These are phyloP conservation scores for Betula pendula DNA, from an alignment of 306 rosid genomes.

Conservation along the genomic window DNA sequence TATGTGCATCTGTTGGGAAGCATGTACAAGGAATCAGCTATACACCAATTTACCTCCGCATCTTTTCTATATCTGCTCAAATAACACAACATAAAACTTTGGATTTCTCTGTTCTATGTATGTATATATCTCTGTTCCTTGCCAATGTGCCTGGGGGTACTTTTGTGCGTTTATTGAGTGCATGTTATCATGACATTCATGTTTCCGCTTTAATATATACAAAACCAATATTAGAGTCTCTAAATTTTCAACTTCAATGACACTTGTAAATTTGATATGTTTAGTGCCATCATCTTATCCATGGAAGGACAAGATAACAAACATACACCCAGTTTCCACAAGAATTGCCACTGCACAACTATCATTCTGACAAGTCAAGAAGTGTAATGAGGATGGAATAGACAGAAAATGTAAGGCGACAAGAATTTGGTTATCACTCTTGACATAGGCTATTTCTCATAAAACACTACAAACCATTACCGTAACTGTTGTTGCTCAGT, in stretches of 20 bases:
- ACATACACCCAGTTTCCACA: not conserved
- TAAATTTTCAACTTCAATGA: not conserved
- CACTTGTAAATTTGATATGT: not conserved
- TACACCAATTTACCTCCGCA: not conserved
- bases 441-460: not conserved
- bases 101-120: not conserved
- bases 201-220: not conserved
- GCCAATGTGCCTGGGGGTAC: not conserved
- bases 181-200: not conserved
- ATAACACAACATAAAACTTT: not conserved
- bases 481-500: constrained; percentile 56
- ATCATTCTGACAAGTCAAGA: not conserved
- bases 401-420: constrained; percentile 1
- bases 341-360: not conserved
- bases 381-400: not conserved
- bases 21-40: not conserved
- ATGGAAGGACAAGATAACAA: not conserved
- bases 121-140: not conserved
- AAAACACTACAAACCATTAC: constrained; percentile 47
- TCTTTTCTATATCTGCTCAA: not conserved
- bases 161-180: not conserved
- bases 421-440: not conserved
- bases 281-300: not conserved
- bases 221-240: not conserved
- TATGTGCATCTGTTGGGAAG: not conserved